Percentiles rank a stretch among this genome's conserved stretches.
phyloP scores from a whole-genome alignment of 805 yeast species.

The Candida ascalaphidarum region DNA sequence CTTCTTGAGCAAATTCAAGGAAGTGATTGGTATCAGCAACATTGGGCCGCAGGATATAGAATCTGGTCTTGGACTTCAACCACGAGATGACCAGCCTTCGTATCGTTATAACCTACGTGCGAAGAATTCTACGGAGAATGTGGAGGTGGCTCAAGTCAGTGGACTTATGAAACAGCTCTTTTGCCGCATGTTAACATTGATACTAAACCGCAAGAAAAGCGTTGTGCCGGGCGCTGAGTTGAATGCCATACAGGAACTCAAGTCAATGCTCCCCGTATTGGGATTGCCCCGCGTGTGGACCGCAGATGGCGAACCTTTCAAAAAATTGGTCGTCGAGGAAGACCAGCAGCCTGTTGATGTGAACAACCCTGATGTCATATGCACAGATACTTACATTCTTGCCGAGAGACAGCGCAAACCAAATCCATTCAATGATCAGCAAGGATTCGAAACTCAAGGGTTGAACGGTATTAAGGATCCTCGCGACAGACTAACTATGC shows the following conservation, averaged over 20 bases:
- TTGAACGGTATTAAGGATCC: slow-evolving; percentile 23
- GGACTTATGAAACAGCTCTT: slow-evolving; percentile 24
- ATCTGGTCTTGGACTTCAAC: slow-evolving; percentile 19
- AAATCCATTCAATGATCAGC: slow-evolving; percentile 13
- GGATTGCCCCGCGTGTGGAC: slow-evolving; percentile 36
- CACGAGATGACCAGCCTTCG: too few species aligned
- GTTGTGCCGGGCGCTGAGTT: slow-evolving; percentile 14
- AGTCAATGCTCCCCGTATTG: slow-evolving; percentile 12
- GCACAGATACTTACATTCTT: slow-evolving; percentile 2
- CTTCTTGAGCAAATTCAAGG: slow-evolving; percentile 22
- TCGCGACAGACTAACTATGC: slow-evolving; percentile 23
- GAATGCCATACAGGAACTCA: slow-evolving; percentile 26
- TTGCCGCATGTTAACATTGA: slow-evolving; percentile 20
- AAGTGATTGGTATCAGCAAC: slow-evolving; percentile 11
- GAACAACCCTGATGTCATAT: slow-evolving; percentile 10
- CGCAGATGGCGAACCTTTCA: slow-evolving; percentile 7
- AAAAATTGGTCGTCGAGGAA: neutral
- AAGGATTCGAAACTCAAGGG: slow-evolving; percentile 25
- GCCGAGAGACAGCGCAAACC: too few species aligned
- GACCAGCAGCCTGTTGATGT: too few species aligned
- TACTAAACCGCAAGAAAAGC: slow-evolving; percentile 27
- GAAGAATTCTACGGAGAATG: slow-evolving; percentile 1
- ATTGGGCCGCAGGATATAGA: slow-evolving; percentile 33
- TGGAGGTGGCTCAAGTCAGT: slow-evolving; percentile 11
- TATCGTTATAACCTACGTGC: neutral